phyloP scores from a whole-genome alignment of 768 basidiomycete species.

The Tremella mesenterica region DNA sequence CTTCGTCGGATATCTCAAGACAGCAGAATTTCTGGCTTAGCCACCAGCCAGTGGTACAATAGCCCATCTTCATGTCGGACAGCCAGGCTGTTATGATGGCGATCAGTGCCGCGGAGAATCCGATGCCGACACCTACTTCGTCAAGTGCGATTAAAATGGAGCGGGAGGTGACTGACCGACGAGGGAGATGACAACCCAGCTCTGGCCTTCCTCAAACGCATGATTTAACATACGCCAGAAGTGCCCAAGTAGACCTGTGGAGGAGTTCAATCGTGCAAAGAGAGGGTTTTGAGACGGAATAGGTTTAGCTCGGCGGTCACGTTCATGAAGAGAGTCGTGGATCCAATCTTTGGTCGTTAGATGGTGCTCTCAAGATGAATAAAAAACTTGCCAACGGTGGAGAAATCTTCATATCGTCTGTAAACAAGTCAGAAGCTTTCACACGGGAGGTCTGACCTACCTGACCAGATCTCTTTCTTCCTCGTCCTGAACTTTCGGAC shows the following conservation, averaged over 20 bases:
- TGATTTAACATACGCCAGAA: constrained; percentile 58
- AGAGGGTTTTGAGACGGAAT: constrained; percentile 42
- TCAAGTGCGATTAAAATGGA: not conserved
- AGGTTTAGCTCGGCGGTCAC: constrained; percentile 55
- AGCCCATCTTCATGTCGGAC: constrained; percentile 94
- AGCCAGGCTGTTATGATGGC: constrained; percentile 96
- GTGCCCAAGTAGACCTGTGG: constrained; percentile 37
- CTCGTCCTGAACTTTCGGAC: constrained; percentile 14
- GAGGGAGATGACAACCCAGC: constrained; percentile 82
- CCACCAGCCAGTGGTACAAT: constrained; percentile 97
- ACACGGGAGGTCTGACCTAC: constrained; percentile 1
- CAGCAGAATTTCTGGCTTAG: constrained; percentile 96
- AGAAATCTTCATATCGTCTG: constrained; percentile 91
- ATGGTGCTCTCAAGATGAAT: constrained; percentile 2
- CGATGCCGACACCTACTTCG: constrained; percentile 69
- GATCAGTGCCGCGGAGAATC: constrained; percentile 85
- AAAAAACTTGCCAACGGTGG: constrained; percentile 67
- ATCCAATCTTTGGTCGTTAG: constrained; percentile 92
- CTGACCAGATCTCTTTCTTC: constrained; percentile 26
- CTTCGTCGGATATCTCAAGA: constrained; percentile 75
- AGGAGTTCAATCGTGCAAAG: constrained; percentile 41
- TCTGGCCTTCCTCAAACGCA: constrained; percentile 64
- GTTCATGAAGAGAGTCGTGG: constrained; percentile 83
- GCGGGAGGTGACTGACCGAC: constrained; percentile 59
- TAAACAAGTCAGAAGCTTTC: not conserved